These are phyloP conservation scores for Cyclanthera cordifolia DNA, from an alignment of 306 rosid species.

Conservation along the genomic window DNA sequence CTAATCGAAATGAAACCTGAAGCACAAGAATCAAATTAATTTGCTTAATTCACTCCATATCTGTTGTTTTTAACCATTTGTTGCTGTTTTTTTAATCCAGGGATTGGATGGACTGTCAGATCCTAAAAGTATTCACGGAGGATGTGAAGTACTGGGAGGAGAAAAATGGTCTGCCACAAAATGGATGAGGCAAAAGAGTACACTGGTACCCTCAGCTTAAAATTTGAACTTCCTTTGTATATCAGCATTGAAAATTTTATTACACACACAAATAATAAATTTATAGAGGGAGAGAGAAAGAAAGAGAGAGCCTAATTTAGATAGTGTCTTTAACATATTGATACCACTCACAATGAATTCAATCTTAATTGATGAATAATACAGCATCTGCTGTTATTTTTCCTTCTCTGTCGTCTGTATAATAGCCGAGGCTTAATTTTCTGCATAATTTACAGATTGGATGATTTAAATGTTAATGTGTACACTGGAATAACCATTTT, in stretches of 20 bases:
- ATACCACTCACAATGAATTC: neutral
- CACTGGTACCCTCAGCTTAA: neutral
- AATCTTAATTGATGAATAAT: neutral
- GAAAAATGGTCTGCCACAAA: conserved; percentile 59
- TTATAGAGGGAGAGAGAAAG: neutral
- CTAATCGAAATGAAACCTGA: no score
- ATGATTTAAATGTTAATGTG: no score
- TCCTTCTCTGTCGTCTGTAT: neutral
- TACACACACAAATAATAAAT: neutral
- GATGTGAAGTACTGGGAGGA: conserved; percentile 39
- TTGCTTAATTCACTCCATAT: neutral
- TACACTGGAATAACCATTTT: no score
- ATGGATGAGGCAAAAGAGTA: conserved; percentile 50
- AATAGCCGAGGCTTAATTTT: neutral
- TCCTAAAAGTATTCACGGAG: conserved; percentile 46
- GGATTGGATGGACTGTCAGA: conserved; percentile 43
- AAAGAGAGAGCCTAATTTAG: neutral
- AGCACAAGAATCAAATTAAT: neutral
- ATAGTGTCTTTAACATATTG: conserved; percentile 1
- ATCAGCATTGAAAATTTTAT: neutral
- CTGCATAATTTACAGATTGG: no score
- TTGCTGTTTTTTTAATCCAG: conserved; percentile 11
- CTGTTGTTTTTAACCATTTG: neutral
- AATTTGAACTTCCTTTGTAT: neutral
- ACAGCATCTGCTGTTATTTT: neutral